These are phyloP conservation scores for Linum tenue DNA, from an alignment of 345 rosid genomes.

Conservation along the genomic window DNA sequence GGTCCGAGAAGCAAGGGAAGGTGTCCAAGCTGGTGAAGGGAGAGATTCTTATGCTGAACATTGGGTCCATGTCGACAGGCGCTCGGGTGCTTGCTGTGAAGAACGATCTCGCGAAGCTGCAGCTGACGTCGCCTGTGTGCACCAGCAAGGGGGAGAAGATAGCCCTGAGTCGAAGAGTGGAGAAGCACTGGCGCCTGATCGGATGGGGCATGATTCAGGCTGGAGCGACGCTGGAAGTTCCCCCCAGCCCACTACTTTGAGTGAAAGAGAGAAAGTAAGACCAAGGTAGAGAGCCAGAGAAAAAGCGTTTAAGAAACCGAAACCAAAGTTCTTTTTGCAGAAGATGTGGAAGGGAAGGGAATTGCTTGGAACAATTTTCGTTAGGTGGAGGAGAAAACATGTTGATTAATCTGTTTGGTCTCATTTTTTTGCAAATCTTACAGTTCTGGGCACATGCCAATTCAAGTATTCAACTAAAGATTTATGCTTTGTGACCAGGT, in stretches of 20 bases:
- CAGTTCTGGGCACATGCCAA: no score
- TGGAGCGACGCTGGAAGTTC: conserved; percentile 67
- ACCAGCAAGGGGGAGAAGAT: conserved; percentile 87
- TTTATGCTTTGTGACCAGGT: no score
- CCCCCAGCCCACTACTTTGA: conserved; percentile 38
- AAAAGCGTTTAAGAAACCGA: not conserved
- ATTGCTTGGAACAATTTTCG: conserved; percentile 43
- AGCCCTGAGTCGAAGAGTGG: conserved; percentile 72
- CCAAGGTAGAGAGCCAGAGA: not conserved
- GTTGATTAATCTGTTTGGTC: conserved; percentile 4
- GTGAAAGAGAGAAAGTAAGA: not conserved
- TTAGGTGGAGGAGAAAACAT: conserved; percentile 42
- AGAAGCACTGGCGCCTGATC: conserved; percentile 93
- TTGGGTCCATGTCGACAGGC: conserved; percentile 92
- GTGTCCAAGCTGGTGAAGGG: conserved; percentile 80
- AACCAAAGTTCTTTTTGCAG: not conserved
- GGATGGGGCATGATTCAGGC: conserved; percentile 99
- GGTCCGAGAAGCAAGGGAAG: conserved; percentile 85
- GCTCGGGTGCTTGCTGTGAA: conserved; percentile 81
- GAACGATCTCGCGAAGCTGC: conserved; percentile 85
- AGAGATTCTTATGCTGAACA: conserved; percentile 92
- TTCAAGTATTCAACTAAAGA: no score
- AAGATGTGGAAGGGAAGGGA: conserved; percentile 38
- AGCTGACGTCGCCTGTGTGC: conserved; percentile 83
- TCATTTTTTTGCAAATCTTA: not conserved